Evolutionary conservation across 225 moss, liverwort and hornwort species (phyloP), one percentile per base, ranked within the genome.

Genomic region (Bryum argenteum): DNA sequence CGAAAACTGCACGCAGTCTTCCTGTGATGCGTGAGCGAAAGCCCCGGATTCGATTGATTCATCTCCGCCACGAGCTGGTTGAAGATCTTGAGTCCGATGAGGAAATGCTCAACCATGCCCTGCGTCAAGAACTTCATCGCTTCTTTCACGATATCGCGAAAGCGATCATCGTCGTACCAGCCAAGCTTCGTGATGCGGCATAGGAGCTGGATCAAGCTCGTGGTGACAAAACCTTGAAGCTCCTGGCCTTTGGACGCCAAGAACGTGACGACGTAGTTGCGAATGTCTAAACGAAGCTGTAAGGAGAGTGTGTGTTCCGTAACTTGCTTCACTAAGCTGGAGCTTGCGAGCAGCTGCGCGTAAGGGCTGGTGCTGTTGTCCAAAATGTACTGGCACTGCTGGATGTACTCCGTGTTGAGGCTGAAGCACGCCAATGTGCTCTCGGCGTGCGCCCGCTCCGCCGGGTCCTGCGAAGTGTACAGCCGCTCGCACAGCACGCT

Each of bases 121-220:
- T 85, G 85, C 1, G 84, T 85, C 61, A 88, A 63, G 67, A 88
- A 88, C 75, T 88, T 88, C 85, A 88, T 88, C 1, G 85, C 82
- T 57, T 88, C 88, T 37, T 88, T 88, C 4, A 88, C 88, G 17
- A 88, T 75, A 14, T 88, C 88, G 33, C 88, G 88, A 62, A 88
- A 88, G 43, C 85, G 85, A 62, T 84, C 88, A 56, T 88, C 88
- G 65, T 88, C 88, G 63, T 82, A 88, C 88, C 88, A 88, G 3
- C 88, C 88, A 2, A 88, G 80, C 80, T 88, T 88, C 63, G 88
- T 88, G 75, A 88, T 84, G 61, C 88, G 88, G 54, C 88, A 88
- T 19, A 88, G 60, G 33, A 88, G 69, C 80, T 88, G 88, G 53
- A 88, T 88, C 67, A 88, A 52, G 23, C 78, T 78, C 20, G 85